phyloP scores from a whole-genome alignment of 176 grass and related monocot genomes.

The Carex cristatella region DNA sequence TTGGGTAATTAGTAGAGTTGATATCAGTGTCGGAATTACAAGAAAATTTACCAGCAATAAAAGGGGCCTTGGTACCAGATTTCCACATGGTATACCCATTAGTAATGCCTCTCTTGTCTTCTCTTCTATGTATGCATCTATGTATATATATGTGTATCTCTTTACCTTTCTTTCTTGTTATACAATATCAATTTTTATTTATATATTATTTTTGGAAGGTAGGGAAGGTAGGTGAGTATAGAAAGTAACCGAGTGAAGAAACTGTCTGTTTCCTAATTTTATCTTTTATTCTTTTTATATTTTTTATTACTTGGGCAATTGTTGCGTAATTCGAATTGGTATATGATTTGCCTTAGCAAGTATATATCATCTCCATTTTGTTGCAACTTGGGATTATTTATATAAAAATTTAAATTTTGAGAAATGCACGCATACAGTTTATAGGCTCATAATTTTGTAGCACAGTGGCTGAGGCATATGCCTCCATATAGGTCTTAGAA shows the following conservation, averaged over 20 bases:
- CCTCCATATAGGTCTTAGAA: no score
- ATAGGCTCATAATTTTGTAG: not conserved
- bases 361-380: not conserved
- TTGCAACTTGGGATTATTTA: not conserved
- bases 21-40: not conserved
- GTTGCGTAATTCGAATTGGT: conserved; percentile 15
- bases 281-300: not conserved
- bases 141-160: not conserved
- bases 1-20: not conserved
- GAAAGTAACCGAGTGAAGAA: conserved; percentile 11
- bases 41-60: no score
- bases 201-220: no score
- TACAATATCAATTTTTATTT: no score
- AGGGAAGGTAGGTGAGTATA: not conserved
- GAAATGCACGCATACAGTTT: not conserved
- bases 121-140: not conserved
- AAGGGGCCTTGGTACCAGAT: not conserved
- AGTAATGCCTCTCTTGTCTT: not conserved
- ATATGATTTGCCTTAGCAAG: not conserved
- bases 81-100: not conserved
- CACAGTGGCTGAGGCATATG: no score
- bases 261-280: not conserved
- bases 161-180: no score
- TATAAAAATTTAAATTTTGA: not conserved
- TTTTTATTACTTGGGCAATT: not conserved